These are phyloP conservation scores for bread wheat (Triticum aestivum) DNA, from an alignment of 176 grass and related monocot genomes.

Conservation along the genomic window DNA sequence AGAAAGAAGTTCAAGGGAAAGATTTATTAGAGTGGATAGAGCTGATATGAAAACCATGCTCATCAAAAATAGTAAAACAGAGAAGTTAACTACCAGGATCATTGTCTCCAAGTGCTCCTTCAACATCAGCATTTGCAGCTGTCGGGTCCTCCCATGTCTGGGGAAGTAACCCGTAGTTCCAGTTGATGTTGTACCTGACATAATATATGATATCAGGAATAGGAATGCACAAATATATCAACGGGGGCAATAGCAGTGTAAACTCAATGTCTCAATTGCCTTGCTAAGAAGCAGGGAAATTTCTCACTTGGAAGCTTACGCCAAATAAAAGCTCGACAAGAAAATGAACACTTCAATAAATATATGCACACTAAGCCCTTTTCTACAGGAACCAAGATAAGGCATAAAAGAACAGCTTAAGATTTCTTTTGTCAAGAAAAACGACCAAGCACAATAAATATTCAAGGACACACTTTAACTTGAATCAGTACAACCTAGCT, in stretches of 20 bases:
- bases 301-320: background rate
- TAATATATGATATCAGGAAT: constrained; percentile 20
- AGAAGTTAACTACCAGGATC: constrained; percentile 70
- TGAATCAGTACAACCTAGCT: background rate
- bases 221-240: background rate
- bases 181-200: constrained; percentile 82
- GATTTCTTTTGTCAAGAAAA: background rate
- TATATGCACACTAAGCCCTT: background rate
- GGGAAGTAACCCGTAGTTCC: constrained; percentile 92
- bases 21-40: background rate
- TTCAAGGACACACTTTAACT: background rate
- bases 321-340: background rate
- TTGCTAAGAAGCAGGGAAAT: background rate
- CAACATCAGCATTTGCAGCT: constrained; percentile 78
- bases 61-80: background rate
- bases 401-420: background rate
- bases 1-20: constrained; percentile 21
- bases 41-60: constrained; percentile 17
- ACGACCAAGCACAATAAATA: background rate
- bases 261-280: background rate
- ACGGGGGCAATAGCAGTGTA: background rate
- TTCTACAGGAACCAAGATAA: background rate
- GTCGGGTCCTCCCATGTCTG: constrained; percentile 98
- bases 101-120: constrained; percentile 96
- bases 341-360: background rate